Base-by-base conservation (phyloP, 257 asterid species). In the Salvia splendens region DNA sequence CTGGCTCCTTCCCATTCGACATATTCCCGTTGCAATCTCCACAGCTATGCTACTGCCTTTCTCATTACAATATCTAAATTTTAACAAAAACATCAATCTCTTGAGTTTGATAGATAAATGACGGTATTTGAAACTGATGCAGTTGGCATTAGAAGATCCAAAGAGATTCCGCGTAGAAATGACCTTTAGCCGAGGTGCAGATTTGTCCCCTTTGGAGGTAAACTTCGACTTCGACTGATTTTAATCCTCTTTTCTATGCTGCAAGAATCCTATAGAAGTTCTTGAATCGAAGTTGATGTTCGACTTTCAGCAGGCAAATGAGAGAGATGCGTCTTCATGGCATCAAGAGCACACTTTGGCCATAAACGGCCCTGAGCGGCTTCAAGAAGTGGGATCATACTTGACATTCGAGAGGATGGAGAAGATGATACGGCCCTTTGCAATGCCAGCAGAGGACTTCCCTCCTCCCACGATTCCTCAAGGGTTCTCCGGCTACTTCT, bases 391-490 rank as follows among this genome's bases (percentile, higher is more conserved):
- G 1, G 91, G 89, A 30, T 85, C 96, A 30, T 87, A 78, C 73
- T 75, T 89, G 79, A 91, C 95, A 1, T 56, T 87, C 49, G 94
- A 79, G 78, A 87, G 71, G 86, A 80, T 89, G 95, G 98, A 91
- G 78, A 87, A 75, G 65, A 80, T 91, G 95, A 69, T 87, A 15
- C 92, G 85, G 41, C 82, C 88, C 30, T 91, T 85, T 63, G 96
- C 98, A 36, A 91, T 91, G 96, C 98, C 98, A 6, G 95, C 95
- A 0, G 98, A 91, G 78, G 96, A 91, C 70, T 91, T 91, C 62
- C 96, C 97, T 28, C 98, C 98, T 5, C 90, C 96, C 6, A 42
- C 94, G 5, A 77, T 67, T 48, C 96, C 98, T 33, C 98, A 91
- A 70, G 95, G 92, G 61, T 91, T 91, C 67, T 69, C 95, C 0